Evolutionary conservation across 192 early-diverging fungal species (phyloP).

Genomic region (Backusella macrospora): DNA sequence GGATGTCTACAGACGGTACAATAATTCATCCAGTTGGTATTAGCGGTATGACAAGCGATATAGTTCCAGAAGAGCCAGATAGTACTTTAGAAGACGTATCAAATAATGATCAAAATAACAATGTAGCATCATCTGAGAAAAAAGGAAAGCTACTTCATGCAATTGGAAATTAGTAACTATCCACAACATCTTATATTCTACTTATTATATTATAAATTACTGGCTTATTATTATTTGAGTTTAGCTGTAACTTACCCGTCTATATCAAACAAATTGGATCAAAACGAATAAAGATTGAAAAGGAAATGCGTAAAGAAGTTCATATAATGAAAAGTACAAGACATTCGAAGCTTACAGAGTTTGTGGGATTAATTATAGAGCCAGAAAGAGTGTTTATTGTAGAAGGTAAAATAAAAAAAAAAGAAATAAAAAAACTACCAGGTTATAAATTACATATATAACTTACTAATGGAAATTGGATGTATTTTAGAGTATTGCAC

Average conservation of each 20-base stretch:
- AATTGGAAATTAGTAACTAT: constrained; percentile 21
- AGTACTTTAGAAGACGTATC: background rate
- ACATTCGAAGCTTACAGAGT: constrained; percentile 47
- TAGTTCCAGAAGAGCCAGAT: background rate
- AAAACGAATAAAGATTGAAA: constrained; percentile 12
- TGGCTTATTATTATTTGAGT: background rate
- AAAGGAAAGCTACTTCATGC: background rate
- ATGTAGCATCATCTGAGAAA: background rate
- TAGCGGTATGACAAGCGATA: background rate
- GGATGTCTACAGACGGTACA: background rate
- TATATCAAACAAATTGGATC: constrained; percentile 35
- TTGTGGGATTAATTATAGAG: constrained; percentile 43
- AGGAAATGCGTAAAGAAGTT: constrained; percentile 24
- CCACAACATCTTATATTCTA: background rate
- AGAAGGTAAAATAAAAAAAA: constrained; percentile 34
- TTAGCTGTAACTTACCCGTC: constrained; percentile 29
- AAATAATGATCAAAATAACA: background rate
- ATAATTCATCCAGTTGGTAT: background rate
- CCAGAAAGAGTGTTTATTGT: constrained; percentile 43
- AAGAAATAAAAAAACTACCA: too few species aligned
- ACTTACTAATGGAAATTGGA: background rate
- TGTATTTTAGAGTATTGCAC: constrained; percentile 38
- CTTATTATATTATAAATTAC: background rate
- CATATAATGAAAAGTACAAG: constrained; percentile 32
- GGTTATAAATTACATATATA: background rate